Base-by-base conservation (phyloP, 495 filamentous ascomycete genomes). In the Lepidopterella palustris region DNA sequence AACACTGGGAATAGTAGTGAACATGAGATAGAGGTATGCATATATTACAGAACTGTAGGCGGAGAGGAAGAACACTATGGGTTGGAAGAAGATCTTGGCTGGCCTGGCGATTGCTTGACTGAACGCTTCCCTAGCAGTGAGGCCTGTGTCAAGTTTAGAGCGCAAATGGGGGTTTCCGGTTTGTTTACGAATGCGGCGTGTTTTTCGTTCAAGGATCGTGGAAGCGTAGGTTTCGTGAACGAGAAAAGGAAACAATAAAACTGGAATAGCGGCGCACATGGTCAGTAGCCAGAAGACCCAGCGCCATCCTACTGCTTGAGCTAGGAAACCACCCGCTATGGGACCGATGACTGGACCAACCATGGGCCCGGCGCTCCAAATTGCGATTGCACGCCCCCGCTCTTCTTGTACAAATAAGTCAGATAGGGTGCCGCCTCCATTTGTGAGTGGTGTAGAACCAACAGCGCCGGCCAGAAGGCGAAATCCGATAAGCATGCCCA, bases 211-310 rank as follows among this genome's bases (percentile, higher is more conserved):
- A 11, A 72, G 64, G 10, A 73, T 51, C 2, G 52, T 32, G 2
- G 71, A 64, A 5, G 63, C 63, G 52, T 73, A 72, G 2, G 68
- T 73, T 51, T 73, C 71, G 24, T 68, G 61, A 53, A 73, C 65
- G 39, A 73, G 32, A 15, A 63, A 63, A 27, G 68, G 48, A 3
- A 70, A 71, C 6, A 78, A 49, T 39, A 57, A 6, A 15, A 49
- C 39, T 3, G 59, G 50, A 4, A 48, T 49, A 9, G 47, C 45
- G 28, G 62, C 68, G 21, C 56, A 26, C 1, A 62, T 83, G 10
- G 75, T 65, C 25, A 83, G 53, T 0, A 84, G 58, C 80, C 82
- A 85, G 55, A 84, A 83, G 0, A 78, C 74, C 84, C 85, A 87
- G 53, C 83, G 69, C 85, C 85, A 87, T 0, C 83, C 83, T 39